Evolutionary conservation across 257 asterid genomes (phyloP), one percentile per base, ranked within the genome.

Genomic region (Solanum virginianum): DNA sequence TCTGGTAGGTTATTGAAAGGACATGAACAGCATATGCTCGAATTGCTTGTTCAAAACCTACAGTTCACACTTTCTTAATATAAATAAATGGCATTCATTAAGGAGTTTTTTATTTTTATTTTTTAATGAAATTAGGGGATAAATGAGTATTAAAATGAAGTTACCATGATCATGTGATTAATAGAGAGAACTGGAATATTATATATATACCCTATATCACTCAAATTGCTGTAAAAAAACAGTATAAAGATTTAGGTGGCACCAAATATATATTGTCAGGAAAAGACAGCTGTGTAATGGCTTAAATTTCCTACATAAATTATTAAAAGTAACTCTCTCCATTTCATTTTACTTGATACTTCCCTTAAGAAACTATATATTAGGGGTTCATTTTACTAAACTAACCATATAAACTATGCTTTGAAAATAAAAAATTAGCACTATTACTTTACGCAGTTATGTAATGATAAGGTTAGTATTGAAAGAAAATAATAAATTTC

Each of bases 31-130:
- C 96, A 86, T 93, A 96, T 83, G 90, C 94, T 87, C 90, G 98
- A 86, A 94, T 89, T 84, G 98, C 99, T 91, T 93, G 96, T 87
- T 93, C 98, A 72, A 94, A 94, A 87, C 99, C 99, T 96, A 89
- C 85, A 77, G 26, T 85, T 6, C 17, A 16, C 9, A 36, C 56
- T 69, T 10, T 57, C 18, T 81, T 32, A 83, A 77, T 69, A 81
- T 43, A 77, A 79, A 79, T 53, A 79, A 36, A 36, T 5, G 41
- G 22, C 65, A 53, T 79, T 79, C 29, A 26, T 36, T 36, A 36
- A 36, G 41, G 41, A 36, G 41, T 36, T 36, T 36, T 36, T 36
- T 36, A 36, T 36, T 36, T 36, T 36, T 36, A 36, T 36, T 36
- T 36, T 36, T 36, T 36, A 36, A 36, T 36, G 41, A 36, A 36